Conservation (phyloP, 2,329 filamentous ascomycete species). For the Plenodomus lindquistii region DNA sequence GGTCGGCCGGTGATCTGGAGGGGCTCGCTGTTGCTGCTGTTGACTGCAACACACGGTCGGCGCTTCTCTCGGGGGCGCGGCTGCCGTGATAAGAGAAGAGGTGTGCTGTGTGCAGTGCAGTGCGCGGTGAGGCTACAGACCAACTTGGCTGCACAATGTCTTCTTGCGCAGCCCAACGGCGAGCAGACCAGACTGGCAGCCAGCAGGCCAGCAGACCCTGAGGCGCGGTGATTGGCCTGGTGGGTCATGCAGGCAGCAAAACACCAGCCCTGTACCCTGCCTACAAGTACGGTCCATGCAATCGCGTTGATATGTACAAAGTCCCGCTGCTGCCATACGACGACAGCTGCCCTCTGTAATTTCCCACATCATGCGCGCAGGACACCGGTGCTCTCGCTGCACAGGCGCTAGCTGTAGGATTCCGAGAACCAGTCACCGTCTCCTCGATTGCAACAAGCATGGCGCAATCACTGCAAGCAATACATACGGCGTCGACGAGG, state of each 20-base stretch:
- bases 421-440: background rate
- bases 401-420: background rate
- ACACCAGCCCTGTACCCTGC: constrained; percentile 14
- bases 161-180: constrained; percentile 16
- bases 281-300: no score
- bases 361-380: no score
- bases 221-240: constrained; percentile 16
- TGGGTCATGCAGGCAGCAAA: constrained; percentile 11
- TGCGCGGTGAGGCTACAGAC: constrained; percentile 5
- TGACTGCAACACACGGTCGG: background rate
- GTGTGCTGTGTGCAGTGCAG: no score
- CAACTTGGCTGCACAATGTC: constrained; percentile 2
- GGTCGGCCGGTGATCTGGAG: constrained; percentile 23
- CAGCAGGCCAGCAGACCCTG: constrained; percentile 10
- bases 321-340: constrained; percentile 9
- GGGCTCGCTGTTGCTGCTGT: constrained; percentile 6
- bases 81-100: constrained; percentile 3
- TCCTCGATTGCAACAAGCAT: background rate
- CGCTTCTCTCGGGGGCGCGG: background rate
- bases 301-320: constrained; percentile 4
- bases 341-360: constrained; percentile 10
- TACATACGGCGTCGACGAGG: background rate
- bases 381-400: background rate
- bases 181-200: constrained; percentile 13
- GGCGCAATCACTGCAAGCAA: no score